A percentile compares a stretch with the other conserved stretches of the same genome.
phyloP scores from a whole-genome alignment of 805 yeast genomes.

The Teunomyces barrocoloradensis region DNA sequence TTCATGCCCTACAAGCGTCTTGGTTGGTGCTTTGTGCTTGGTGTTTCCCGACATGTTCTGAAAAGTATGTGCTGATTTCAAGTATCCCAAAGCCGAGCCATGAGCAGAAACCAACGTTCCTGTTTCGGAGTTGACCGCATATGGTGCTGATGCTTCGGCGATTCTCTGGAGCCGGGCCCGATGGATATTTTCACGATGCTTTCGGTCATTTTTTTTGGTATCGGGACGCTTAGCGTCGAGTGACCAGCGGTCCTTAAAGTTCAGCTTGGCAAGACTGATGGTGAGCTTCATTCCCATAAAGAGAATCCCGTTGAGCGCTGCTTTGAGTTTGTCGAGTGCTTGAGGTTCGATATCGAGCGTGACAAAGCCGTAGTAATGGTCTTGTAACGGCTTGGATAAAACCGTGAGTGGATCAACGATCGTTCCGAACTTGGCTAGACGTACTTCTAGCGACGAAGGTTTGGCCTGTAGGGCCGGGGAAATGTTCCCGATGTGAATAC shows the following conservation, averaged over 20 bases:
- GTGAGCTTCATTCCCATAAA: conserved; percentile 71
- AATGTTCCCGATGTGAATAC: conserved; percentile 67
- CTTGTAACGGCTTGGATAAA: conserved; percentile 54
- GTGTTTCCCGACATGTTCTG: conserved; percentile 32
- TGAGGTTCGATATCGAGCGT: conserved; percentile 52
- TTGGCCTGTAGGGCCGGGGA: conserved; percentile 50
- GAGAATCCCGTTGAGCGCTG: conserved; percentile 64
- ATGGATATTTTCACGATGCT: conserved; percentile 31
- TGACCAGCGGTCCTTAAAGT: conserved; percentile 46
- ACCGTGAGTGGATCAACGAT: conserved; percentile 46
- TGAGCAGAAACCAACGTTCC: conserved; percentile 12
- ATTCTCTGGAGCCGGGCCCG: conserved; percentile 39
- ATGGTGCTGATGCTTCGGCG: conserved; percentile 34
- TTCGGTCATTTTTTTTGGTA: conserved; percentile 21
- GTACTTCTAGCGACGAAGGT: conserved; percentile 44
- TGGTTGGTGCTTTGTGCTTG: conserved; percentile 32
- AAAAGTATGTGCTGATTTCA: conserved; percentile 34
- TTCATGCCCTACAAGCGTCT: conserved; percentile 25
- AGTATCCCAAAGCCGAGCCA: conserved; percentile 24
- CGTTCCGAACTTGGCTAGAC: conserved; percentile 65
- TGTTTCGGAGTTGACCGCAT: conserved; percentile 21
- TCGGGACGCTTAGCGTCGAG: conserved; percentile 45
- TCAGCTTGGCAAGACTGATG: conserved; percentile 61
- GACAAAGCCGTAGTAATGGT: conserved; percentile 62
- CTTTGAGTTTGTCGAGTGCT: conserved; percentile 48